These are phyloP conservation scores for Russula foetens DNA, from an alignment of 768 basidiomycete genomes.

Conservation along the genomic window DNA sequence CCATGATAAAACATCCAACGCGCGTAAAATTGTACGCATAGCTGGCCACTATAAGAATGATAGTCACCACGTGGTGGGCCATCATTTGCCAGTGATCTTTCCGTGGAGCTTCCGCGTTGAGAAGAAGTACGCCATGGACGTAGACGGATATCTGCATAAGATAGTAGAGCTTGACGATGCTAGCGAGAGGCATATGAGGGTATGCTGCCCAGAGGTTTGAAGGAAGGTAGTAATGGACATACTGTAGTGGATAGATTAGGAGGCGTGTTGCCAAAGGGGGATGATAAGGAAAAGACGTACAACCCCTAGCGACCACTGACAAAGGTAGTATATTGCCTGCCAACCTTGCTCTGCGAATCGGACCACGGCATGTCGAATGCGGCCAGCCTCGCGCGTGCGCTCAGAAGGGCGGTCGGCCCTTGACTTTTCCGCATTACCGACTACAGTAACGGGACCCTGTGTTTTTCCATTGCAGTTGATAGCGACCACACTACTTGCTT, in stretches of 20 bases:
- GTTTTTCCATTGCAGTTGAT: slow-evolving; percentile 25
- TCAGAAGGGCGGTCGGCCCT: slow-evolving; percentile 22
- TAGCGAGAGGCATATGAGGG: slow-evolving; percentile 77
- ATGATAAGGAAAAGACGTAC: slow-evolving; percentile 47
- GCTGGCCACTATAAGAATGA: slow-evolving; percentile 65
- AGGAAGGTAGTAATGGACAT: slow-evolving; percentile 67
- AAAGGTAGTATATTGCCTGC: slow-evolving; percentile 71
- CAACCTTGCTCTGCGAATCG: slow-evolving; percentile 97
- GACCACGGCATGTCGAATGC: slow-evolving; percentile 61
- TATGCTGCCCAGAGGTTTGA: slow-evolving; percentile 71
- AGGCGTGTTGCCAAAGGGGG: slow-evolving; percentile 8
- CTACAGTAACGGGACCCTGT: slow-evolving; percentile 34
- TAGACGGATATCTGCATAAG: slow-evolving; percentile 83
- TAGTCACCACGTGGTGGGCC: slow-evolving; percentile 87
- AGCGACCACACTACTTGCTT: slow-evolving; percentile 21
- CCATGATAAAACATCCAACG: slow-evolving; percentile 82
- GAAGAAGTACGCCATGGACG: slow-evolving; percentile 81
- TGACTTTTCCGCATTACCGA: slow-evolving; percentile 21
- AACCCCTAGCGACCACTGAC: slow-evolving; percentile 70
- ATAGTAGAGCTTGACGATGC: slow-evolving; percentile 83
- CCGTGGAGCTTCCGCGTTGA: slow-evolving; percentile 87
- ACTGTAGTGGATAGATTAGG: slow-evolving; percentile 40
- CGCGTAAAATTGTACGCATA: slow-evolving; percentile 83
- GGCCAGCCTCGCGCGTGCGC: slow-evolving; percentile 43
- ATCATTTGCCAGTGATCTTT: slow-evolving; percentile 97